phyloP scores from a whole-genome alignment of 345 rosid species.

The Hibiscus syriacus region DNA sequence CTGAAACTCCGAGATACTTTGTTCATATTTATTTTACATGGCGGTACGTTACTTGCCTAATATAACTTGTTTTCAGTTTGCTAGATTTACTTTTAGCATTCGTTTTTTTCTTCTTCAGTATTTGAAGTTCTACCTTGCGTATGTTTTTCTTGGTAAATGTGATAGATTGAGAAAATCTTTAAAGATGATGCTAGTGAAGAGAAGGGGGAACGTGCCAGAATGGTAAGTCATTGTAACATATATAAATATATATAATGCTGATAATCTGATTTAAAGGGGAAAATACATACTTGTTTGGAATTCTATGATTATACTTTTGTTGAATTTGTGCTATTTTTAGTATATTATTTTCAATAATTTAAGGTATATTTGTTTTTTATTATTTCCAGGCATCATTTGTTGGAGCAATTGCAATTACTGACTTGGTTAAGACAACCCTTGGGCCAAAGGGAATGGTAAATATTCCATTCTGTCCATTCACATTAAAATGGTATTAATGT shows the following conservation, averaged over 20 bases:
- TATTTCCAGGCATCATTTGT: slow-evolving; percentile 68
- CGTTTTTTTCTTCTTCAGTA: neutral
- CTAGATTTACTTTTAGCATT: neutral
- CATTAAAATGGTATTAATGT: neutral
- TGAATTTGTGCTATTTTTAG: neutral
- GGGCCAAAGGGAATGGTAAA: slow-evolving; percentile 98
- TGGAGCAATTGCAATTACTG: slow-evolving; percentile 93
- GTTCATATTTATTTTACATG: slow-evolving; percentile 9
- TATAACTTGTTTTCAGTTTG: neutral
- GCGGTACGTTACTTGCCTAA: slow-evolving; percentile 19
- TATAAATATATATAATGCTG: neutral
- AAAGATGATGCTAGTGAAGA: slow-evolving; percentile 95
- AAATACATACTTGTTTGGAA: neutral
- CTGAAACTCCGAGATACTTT: neutral
- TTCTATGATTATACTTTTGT: neutral
- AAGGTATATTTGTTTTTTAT: neutral
- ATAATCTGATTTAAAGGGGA: neutral
- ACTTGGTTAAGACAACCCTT: slow-evolving; percentile 85
- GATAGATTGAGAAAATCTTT: slow-evolving; percentile 58
- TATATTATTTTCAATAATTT: neutral
- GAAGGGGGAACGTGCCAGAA: slow-evolving; percentile 92
- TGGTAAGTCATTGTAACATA: slow-evolving; percentile 40
- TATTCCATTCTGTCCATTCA: neutral
- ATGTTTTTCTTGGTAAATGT: slow-evolving; percentile 10
- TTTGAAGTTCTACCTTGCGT: neutral